Percentiles rank a stretch among this genome's conserved stretches.
These are phyloP conservation scores for Babesia caballi DNA, from an alignment of 169 alveolate species.

Conservation along the genomic window DNA sequence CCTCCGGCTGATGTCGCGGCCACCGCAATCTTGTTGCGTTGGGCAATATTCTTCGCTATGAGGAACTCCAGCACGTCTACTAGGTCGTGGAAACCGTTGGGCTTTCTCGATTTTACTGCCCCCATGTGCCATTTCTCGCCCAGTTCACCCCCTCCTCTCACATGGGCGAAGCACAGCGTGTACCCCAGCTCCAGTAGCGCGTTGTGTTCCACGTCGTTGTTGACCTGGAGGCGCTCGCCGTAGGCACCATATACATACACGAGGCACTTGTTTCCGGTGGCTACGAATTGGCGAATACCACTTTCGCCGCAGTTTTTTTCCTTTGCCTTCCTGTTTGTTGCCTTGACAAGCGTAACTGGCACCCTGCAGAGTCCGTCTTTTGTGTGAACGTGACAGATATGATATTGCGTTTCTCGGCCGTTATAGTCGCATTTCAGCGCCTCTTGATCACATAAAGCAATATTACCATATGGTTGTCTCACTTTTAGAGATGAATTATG, in stretches of 20 bases:
- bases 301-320: background rate
- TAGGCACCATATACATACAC: slow-evolving; percentile 59
- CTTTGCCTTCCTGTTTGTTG: too few species aligned
- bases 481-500: too few species aligned
- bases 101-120: slow-evolving; percentile 15
- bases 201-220: slow-evolving; percentile 49
- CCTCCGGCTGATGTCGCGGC: slow-evolving; percentile 54
- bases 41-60: slow-evolving; percentile 33
- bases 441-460: background rate
- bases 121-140: slow-evolving; percentile 43
- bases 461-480: background rate
- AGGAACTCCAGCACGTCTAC: slow-evolving; percentile 56
- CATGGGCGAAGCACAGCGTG: slow-evolving; percentile 65
- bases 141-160: slow-evolving; percentile 68
- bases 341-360: slow-evolving; percentile 5
- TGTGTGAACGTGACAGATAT: background rate
- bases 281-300: background rate
- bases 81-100: slow-evolving; percentile 34
- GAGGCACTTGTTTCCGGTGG: slow-evolving; percentile 24
- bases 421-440: background rate
- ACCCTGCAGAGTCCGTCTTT: background rate
- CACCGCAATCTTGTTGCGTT: slow-evolving; percentile 26
- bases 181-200: slow-evolving; percentile 46
- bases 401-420: background rate
- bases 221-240: slow-evolving; percentile 41